Percentiles rank a stretch among this genome's conserved stretches.
These are phyloP conservation scores for Penicillium sp. DNA, from an alignment of 2,329 filamentous ascomycete genomes.

Conservation along the genomic window DNA sequence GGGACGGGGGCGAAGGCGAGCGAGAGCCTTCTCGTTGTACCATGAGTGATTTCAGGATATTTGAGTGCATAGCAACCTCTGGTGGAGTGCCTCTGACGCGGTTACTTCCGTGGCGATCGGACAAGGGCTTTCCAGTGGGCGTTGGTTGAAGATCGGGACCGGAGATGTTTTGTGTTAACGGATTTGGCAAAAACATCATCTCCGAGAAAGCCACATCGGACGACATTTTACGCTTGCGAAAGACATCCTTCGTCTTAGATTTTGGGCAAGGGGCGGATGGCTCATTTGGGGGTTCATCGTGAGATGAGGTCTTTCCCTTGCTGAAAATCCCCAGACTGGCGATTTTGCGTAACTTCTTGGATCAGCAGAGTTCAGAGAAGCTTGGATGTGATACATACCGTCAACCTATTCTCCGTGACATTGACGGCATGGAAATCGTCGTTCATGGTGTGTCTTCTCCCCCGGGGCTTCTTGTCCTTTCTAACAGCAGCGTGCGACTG, in stretches of 20 bases:
- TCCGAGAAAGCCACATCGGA: constrained; percentile 26
- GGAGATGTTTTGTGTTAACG: background rate
- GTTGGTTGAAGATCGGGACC: background rate
- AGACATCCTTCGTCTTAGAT: background rate
- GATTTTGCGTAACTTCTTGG: constrained; percentile 25
- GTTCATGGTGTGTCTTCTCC: constrained; percentile 49
- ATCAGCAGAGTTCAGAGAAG: constrained; percentile 2
- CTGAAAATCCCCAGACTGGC: constrained; percentile 36
- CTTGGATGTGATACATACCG: constrained; percentile 41
- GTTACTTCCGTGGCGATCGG: background rate
- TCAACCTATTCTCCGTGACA: constrained; percentile 56
- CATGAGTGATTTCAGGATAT: background rate
- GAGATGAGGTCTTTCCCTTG: constrained; percentile 38
- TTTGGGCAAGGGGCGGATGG: background rate
- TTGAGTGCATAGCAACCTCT: background rate
- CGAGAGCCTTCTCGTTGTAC: background rate
- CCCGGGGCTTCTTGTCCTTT: constrained; percentile 28
- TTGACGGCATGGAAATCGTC: constrained; percentile 58
- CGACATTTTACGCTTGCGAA: constrained; percentile 3
- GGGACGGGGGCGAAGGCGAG: background rate
- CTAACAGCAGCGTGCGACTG: constrained; percentile 6
- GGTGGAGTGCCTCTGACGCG: background rate
- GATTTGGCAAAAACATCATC: constrained; percentile 18
- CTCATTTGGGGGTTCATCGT: constrained; percentile 25
- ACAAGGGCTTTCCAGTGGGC: background rate